Percentiles rank a stretch among this genome's conserved stretches.
Evolutionary conservation across 148 eudicot genomes (phyloP).

Genomic region (Gaultheria prostrata): DNA sequence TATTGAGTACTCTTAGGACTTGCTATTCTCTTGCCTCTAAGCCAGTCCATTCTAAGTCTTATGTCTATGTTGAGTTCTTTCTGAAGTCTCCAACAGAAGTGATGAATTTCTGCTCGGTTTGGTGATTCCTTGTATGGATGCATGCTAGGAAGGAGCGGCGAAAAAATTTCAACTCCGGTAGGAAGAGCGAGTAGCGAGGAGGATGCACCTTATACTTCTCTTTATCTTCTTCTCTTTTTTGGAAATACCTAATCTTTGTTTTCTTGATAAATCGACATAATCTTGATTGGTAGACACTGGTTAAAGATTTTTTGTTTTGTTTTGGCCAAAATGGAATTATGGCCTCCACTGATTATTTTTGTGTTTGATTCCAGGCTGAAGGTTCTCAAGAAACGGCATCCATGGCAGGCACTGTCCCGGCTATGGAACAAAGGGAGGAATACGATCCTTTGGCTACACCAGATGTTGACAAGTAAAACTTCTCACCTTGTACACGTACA

Average conservation of each 20-base stretch:
- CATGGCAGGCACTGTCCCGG: constrained; percentile 39
- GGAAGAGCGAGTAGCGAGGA: neutral
- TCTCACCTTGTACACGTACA: neutral
- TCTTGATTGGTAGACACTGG: neutral
- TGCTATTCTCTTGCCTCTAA: too few relatives aligned
- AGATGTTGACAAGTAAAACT: constrained; percentile 79
- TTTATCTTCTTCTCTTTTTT: too few relatives aligned
- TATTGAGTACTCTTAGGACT: too few relatives aligned
- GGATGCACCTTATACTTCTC: neutral
- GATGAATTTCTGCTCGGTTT: too few relatives aligned
- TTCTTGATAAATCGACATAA: neutral
- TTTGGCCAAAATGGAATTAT: neutral
- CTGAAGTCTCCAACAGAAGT: too few relatives aligned
- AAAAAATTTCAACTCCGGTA: neutral
- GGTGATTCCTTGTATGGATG: too few relatives aligned
- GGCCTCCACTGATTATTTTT: neutral
- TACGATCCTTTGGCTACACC: constrained; percentile 92
- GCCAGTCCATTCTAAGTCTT: too few relatives aligned
- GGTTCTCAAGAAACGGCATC: constrained; percentile 67
- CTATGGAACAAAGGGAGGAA: constrained; percentile 76
- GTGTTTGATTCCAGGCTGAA: constrained; percentile 49
- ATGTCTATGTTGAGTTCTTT: too few relatives aligned
- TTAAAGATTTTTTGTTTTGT: neutral
- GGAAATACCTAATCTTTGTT: neutral
- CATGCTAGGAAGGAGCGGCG: too few relatives aligned